Conservation (phyloP, 306 rosid genomes). For the Trifolium fragiferum region DNA sequence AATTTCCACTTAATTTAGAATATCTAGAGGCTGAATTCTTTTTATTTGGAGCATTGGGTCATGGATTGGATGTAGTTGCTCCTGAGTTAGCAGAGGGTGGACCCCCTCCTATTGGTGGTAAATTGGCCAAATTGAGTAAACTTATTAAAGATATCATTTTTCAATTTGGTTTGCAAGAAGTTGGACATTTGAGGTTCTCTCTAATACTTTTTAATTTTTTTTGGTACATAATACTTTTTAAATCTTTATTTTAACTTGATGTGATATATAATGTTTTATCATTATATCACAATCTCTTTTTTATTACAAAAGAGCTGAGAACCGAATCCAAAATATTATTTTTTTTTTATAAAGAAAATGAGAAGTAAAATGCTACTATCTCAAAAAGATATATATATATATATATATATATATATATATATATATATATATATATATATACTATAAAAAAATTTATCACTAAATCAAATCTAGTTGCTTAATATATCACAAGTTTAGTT, state of each 20-base stretch:
- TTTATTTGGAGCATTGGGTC: slow-evolving; percentile 61
- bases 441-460: no score
- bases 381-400: no score
- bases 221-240: neutral
- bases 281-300: no score
- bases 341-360: no score
- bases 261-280: neutral
- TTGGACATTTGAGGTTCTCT: slow-evolving; percentile 54
- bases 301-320: no score
- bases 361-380: no score
- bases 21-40: slow-evolving; percentile 74
- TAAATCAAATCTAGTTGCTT: no score
- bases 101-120: neutral
- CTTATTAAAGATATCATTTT: slow-evolving; percentile 48
- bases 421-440: no score
- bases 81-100: neutral
- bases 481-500: neutral
- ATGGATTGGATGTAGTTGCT: slow-evolving; percentile 4
- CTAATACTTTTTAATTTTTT: neutral
- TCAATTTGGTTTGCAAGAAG: slow-evolving; percentile 76
- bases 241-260: neutral
- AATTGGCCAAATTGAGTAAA: slow-evolving; percentile 49
- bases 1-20: slow-evolving; percentile 59
- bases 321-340: no score
- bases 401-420: no score